Evolutionary conservation across 345 rosid genomes (phyloP), one percentile per base, ranked within the genome.

Genomic region (Stellera chamaejasme): DNA sequence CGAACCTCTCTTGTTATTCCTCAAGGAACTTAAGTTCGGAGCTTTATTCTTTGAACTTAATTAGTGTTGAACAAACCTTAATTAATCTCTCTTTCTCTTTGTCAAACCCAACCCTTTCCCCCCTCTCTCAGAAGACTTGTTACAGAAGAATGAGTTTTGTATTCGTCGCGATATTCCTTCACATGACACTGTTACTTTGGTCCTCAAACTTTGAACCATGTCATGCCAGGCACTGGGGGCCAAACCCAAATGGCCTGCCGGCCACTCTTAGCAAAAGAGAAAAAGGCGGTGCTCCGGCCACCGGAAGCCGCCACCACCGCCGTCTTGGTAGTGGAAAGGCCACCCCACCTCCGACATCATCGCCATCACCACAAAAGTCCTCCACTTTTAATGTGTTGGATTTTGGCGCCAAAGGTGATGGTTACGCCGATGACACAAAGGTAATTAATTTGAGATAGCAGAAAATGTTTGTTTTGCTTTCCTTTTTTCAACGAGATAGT

Each of bases 331-430:
- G 27, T n/a, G 64, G 50, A 76, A 47, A 27, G 60, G 26, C 2
- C 58, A 50, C 55, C 61, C 77, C 5, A 48, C 63, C 55, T 63
- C 69, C 65, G 32, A 43, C 45, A 32, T 8, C 39, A 32, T 32
- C 39, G 3, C 39, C 39, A 5, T 32, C 39, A 32, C 9, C 39
- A 32, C 23, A 19, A 19, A 19, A 32, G 7, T 32, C 39, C 39
- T 1, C 7, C 39, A 32, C 39, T 32, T 60, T 83, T 69, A 83
- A 76, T 71, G 91, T 85, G 46, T 48, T 87, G 14, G 63, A 76
- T 52, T 77, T 66, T 65, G 92, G 98, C 4, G 96, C 96, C 50
- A 87, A 80, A 79, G 96, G 98, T 50, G 90, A 85, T 55, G 95
- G 98, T 19, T 58, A 25, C 1, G 66, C 72, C 6, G 95, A 91